Evolutionary conservation across 2,329 filamentous ascomycete species (phyloP), one percentile per base, ranked within the genome.

Genomic region (Juglanconis oblonga): DNA sequence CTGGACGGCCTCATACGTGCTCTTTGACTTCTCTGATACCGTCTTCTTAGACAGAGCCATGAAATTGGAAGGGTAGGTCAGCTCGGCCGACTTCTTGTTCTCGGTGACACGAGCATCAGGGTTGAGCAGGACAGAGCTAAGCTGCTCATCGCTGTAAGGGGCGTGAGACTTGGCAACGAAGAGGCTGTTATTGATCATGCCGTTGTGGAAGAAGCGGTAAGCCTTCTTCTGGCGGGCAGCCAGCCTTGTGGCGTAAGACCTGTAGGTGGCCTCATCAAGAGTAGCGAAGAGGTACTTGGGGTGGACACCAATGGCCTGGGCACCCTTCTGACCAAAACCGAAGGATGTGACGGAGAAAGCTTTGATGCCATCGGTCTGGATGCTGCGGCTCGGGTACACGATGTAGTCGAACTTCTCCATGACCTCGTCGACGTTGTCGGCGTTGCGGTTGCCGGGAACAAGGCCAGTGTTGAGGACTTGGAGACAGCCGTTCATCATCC

Each of bases 321-420:
- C 91, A 72, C 95, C 95, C 86, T 99, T 99, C 77, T 99, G 95
- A 68, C 95, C 95, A 81, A 99, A 99, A 77, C 95, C 95, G 75
- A 99, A 99, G 0, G 96, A 99, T 6, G 96, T 99, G 65, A 99
- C 92, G 1, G 92, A 97, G 84, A 99, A 98, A 13, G 95, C 96
- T 80, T 98, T 99, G 82, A 99, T 84, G 65, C 95, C 95, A 70
- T 99, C 95, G 7, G 95, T 99, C 81, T 99, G 95, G 68, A 99
- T 93, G 75, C 87, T 90, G 69, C 91, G 90, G 78, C 90, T 97
- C 51, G 95, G 95, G 78, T 97, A 99, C 65, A 98, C 91, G 67
- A 99, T 96, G 79, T 97, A 90, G 74, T 99, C 95, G 68, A 95
- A 99, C 74, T 97, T 86, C 83, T 98, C 94, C 90, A 99, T 96